phyloP scores from a whole-genome alignment of 768 basidiomycete species.

The Mycena pura region DNA sequence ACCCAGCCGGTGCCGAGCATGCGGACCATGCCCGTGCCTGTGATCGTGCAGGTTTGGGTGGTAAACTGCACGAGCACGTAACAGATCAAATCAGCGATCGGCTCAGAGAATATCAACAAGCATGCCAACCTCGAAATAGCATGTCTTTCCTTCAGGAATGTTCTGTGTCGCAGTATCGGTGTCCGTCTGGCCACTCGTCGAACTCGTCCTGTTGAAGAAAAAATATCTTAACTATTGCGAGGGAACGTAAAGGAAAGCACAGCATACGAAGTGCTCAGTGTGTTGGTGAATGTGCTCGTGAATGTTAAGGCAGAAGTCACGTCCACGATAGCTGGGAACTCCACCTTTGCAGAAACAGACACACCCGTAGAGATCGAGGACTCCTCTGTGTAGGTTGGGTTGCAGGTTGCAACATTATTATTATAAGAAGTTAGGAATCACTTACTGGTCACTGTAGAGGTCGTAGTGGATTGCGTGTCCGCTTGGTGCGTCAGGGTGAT shows the following conservation, averaged over 20 bases:
- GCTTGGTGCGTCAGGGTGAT: background rate
- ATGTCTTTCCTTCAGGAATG: background rate
- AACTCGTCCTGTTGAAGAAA: background rate
- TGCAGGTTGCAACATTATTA: background rate
- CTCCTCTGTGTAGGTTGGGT: background rate
- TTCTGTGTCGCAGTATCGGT: background rate
- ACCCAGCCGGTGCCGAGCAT: constrained; percentile 25
- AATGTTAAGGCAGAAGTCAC: background rate
- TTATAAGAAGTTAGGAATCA: background rate
- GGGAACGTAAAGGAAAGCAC: background rate
- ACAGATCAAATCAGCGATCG: too few species aligned
- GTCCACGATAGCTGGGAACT: background rate
- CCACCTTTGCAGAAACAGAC: background rate
- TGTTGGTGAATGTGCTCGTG: background rate
- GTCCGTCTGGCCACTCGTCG: background rate
- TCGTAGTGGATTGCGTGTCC: background rate
- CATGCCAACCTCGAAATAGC: constrained; percentile 6
- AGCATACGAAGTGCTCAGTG: background rate
- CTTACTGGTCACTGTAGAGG: background rate
- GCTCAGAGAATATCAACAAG: background rate
- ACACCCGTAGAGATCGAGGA: background rate
- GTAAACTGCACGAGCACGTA: background rate
- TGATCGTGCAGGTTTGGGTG: constrained; percentile 15
- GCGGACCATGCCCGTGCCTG: constrained; percentile 14
- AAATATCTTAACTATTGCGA: background rate